Percentiles rank a stretch among this genome's conserved stretches.
Conservation (phyloP, 805 yeast species). For the Gaillardinia entomophila region DNA sequence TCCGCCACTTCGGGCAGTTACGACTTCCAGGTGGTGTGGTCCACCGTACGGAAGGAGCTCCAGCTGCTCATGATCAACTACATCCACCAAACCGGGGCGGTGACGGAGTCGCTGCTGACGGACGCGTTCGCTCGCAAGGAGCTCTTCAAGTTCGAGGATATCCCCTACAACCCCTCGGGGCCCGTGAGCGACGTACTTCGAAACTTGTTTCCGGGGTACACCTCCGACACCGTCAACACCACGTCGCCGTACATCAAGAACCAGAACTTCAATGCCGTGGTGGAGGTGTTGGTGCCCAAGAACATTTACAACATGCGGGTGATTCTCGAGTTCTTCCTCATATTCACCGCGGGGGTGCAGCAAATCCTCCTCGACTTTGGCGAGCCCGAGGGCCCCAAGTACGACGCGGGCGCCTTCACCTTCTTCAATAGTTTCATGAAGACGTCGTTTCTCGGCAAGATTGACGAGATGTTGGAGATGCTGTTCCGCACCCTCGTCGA, state of each 20-base stretch:
- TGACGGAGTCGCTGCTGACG: slow-evolving; percentile 9
- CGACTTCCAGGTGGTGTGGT: slow-evolving; percentile 19
- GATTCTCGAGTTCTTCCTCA: slow-evolving; percentile 64
- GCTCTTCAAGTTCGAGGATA: slow-evolving; percentile 29
- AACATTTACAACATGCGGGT: slow-evolving; percentile 76
- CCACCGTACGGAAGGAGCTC: slow-evolving; percentile 25
- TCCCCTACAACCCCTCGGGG: slow-evolving; percentile 19
- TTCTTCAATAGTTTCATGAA: slow-evolving; percentile 66
- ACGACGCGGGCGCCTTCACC: slow-evolving; percentile 13
- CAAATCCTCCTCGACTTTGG: slow-evolving; percentile 15
- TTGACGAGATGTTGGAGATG: slow-evolving; percentile 49
- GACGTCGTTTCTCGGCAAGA: slow-evolving; percentile 54
- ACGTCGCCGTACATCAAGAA: slow-evolving; percentile 50
- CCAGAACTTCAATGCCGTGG: slow-evolving; percentile 49
- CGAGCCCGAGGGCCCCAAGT: slow-evolving; percentile 3
- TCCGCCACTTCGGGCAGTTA: slow-evolving; percentile 1
- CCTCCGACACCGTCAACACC: slow-evolving; percentile 16
- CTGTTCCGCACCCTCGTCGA: slow-evolving; percentile 44
- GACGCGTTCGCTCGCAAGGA: slow-evolving; percentile 18
- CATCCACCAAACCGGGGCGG: slow-evolving; percentile 12
- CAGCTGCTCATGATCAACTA: slow-evolving; percentile 26
- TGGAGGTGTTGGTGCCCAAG: slow-evolving; percentile 62
- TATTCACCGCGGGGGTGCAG: slow-evolving; percentile 59
- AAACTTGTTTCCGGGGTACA: slow-evolving; percentile 69
- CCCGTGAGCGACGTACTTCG: slow-evolving; percentile 37